A percentile compares a stretch with the other conserved stretches of the same genome.
Evolutionary conservation across 192 early-diverging fungal species (phyloP).

Genomic region (Coemansia biformis): DNA sequence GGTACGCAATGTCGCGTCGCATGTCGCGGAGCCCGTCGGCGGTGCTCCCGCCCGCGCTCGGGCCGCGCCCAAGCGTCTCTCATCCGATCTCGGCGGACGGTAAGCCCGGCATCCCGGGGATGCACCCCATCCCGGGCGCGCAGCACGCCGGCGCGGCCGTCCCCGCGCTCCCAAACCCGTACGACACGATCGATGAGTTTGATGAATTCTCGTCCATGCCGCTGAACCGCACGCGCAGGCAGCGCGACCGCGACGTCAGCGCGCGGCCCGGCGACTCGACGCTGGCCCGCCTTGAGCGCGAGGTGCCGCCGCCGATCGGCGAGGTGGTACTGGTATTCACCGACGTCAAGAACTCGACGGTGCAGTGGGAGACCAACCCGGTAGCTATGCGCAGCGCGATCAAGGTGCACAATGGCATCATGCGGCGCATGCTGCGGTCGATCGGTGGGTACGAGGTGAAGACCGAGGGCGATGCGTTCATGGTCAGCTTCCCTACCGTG

Average conservation of each 20-base stretch:
- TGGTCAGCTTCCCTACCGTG: slow-evolving; percentile 84
- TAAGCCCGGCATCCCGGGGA: slow-evolving; percentile 6
- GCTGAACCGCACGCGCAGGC: slow-evolving; percentile 34
- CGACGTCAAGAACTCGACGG: slow-evolving; percentile 90
- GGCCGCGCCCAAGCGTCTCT: slow-evolving; percentile 19
- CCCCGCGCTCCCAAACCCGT: slow-evolving; percentile 17
- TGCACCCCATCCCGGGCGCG: slow-evolving; percentile 18
- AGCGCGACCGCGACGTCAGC: slow-evolving; percentile 43
- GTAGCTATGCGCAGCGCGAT: slow-evolving; percentile 81
- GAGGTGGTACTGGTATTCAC: slow-evolving; percentile 86
- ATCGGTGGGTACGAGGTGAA: slow-evolving; percentile 93
- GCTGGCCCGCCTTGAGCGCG: slow-evolving; percentile 60
- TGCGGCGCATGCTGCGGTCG: slow-evolving; percentile 73
- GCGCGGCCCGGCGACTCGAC: slow-evolving; percentile 51
- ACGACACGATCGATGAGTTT: slow-evolving; percentile 39
- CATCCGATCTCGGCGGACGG: slow-evolving; percentile 19
- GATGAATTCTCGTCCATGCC: slow-evolving; percentile 38
- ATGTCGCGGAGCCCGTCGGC: slow-evolving; percentile 45
- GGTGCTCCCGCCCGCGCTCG: slow-evolving; percentile 29
- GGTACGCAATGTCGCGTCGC: slow-evolving; percentile 42
- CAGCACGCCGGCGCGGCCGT: slow-evolving; percentile 8
- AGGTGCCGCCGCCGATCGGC: slow-evolving; percentile 77
- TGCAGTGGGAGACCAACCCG: slow-evolving; percentile 83
- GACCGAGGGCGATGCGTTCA: slow-evolving; percentile 92
- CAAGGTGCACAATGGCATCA: slow-evolving; percentile 75